Base-by-base conservation (phyloP, 257 asterid genomes). In the Salvia splendens region DNA sequence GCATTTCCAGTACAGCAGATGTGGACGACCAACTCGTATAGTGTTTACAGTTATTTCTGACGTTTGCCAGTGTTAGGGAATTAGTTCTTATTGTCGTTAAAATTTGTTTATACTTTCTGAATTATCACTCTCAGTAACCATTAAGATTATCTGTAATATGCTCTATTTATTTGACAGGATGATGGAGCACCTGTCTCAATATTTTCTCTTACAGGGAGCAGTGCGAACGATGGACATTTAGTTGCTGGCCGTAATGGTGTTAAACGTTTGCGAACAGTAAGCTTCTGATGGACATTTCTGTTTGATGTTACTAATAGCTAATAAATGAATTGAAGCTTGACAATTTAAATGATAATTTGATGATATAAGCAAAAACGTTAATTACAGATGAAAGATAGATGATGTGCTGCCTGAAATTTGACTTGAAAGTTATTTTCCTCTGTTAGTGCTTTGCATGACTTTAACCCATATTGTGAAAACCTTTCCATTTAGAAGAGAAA, bases 181-280 rank as follows among this genome's bases (percentile, higher is more conserved):
- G 99, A 94, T 55, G 99, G 99, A 68, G 75, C 96, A 69, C 92
- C 96, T 71, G 99, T 94, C 71, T 94, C 99, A 50, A 78, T 94
- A 73, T 94, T 94, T 78, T 82, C 95, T 78, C 95, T 94, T 75
- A 83, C 96, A 32, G 99, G 97, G 71, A 90, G 88, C 77, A 88
- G 74, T 65, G 82, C 86, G 5, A 91, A 75, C 40, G 99, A 94
- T 79, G 97, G 95, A 5, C 99, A 88, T 82, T 82, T 94, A 75
- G 84, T 82, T 81, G 99, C 99, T 73, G 99, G 96, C 12, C 96
- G 99, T 41, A 94, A 94, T 71, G 99, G 99, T 73, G 99, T 94
- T 68, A 94, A 94, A 82, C 92, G 97, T 67, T 91, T 94, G 73
- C 95, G 99, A 75, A 94, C 99, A 67, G 99, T 93, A 73, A 81